Percentiles rank a stretch among this genome's conserved stretches.
phyloP scores from a whole-genome alignment of 2,329 filamentous ascomycete genomes.

The Ciborinia camelliae region DNA sequence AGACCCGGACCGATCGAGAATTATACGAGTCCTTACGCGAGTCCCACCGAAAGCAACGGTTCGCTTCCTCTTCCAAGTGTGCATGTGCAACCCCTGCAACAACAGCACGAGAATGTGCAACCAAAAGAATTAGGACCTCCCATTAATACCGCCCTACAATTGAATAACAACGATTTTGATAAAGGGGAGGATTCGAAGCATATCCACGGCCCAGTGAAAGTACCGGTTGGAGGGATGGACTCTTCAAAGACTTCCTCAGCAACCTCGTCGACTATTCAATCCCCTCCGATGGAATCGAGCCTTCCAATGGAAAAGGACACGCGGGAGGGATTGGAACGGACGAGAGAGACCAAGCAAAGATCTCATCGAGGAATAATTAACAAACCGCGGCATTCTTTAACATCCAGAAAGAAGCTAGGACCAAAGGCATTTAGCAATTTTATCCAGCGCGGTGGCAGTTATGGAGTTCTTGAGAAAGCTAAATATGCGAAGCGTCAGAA shows the following conservation, averaged over 20 bases:
- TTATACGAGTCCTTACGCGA: neutral
- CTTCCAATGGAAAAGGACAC: neutral
- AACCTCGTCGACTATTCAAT: neutral
- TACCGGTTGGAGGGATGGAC: neutral
- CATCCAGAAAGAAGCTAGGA: neutral
- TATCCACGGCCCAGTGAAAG: neutral
- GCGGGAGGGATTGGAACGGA: neutral
- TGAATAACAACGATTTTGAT: no score
- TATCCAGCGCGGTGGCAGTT: neutral
- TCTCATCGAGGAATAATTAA: neutral
- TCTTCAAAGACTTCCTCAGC: neutral
- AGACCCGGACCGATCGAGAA: neutral
- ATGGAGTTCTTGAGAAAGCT: neutral
- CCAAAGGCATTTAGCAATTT: neutral
- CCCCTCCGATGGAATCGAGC: neutral
- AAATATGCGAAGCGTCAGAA: neutral
- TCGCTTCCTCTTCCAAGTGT: no score
- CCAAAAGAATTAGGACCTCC: neutral
- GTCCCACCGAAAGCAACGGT: no score
- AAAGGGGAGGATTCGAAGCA: neutral
- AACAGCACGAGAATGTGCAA: neutral
- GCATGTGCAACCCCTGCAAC: no score
- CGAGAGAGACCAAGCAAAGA: neutral
- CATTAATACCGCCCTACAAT: neutral
- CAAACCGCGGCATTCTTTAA: neutral